Evolutionary conservation across 1,284 basidiomycete genomes (phyloP).

Genomic region (Moesziomyces antarcticus): DNA sequence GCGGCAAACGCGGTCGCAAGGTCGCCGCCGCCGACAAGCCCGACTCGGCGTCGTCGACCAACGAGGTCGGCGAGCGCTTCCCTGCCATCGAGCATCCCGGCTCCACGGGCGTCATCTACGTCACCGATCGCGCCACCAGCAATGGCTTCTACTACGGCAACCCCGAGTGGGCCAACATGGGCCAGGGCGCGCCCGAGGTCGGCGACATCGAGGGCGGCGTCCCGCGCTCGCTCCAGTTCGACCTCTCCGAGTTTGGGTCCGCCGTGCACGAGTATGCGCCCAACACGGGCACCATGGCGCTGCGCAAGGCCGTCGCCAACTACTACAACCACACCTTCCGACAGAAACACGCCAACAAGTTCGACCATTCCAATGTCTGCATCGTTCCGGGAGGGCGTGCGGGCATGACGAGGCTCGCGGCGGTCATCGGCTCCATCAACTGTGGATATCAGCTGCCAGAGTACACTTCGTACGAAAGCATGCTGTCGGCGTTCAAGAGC

Average conservation of each 20-base stretch:
- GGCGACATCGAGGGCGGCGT: conserved; percentile 82
- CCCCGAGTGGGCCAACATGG: conserved; percentile 48
- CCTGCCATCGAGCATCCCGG: conserved; percentile 67
- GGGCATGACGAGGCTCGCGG: conserved; percentile 87
- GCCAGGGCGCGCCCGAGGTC: conserved; percentile 59
- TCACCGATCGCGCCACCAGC: conserved; percentile 57
- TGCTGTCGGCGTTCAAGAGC: conserved; percentile 85
- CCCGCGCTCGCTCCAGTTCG: conserved; percentile 74
- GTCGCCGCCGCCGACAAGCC: conserved; percentile 12
- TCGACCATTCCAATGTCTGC: conserved; percentile 87
- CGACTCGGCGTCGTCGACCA: conserved; percentile 1
- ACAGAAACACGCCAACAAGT: conserved; percentile 80
- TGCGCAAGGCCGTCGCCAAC: conserved; percentile 58
- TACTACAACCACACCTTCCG: conserved; percentile 84
- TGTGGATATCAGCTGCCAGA: conserved; percentile 81
- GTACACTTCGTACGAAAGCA: conserved; percentile 78
- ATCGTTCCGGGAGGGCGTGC: conserved; percentile 90
- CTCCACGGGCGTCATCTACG: conserved; percentile 72
- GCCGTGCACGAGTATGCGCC: conserved; percentile 86
- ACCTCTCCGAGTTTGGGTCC: conserved; percentile 73
- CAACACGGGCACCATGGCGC: conserved; percentile 84
- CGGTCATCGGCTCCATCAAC: conserved; percentile 82
- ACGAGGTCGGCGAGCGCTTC: conserved; percentile 28
- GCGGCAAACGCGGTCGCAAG: conserved; percentile 19
- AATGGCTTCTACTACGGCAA: conserved; percentile 58